phyloP scores from a whole-genome alignment of 805 yeast species.

The Ogataea nonfermentans region DNA sequence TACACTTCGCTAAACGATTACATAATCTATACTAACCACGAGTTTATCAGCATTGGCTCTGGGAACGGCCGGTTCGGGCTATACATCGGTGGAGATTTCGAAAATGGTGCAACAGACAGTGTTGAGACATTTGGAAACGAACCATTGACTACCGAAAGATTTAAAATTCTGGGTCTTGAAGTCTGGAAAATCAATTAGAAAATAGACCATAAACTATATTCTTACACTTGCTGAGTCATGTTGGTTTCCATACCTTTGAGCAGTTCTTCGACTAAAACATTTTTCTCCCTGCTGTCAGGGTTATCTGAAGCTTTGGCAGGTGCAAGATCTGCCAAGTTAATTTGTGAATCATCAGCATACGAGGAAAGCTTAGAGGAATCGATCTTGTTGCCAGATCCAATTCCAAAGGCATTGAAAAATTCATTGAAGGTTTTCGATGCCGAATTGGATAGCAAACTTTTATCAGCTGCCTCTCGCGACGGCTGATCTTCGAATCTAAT shows the following conservation, averaged over 20 bases:
- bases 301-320: slow-evolving; percentile 1
- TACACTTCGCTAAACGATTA: slow-evolving; percentile 88
- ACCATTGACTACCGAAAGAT: slow-evolving; percentile 57
- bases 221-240: slow-evolving; percentile 3
- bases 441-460: slow-evolving; percentile 5
- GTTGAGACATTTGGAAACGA: slow-evolving; percentile 92
- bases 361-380: slow-evolving; percentile 18
- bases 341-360: slow-evolving; percentile 20
- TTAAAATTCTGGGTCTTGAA: slow-evolving; percentile 74
- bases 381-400: slow-evolving; percentile 15
- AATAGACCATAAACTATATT: slow-evolving; percentile 1
- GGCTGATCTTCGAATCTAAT: slow-evolving; percentile 7
- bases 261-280: slow-evolving; percentile 12
- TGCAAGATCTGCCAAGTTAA: slow-evolving; percentile 16
- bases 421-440: slow-evolving; percentile 16
- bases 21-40: slow-evolving; percentile 74
- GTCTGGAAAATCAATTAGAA: slow-evolving; percentile 63
- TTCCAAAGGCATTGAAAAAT: slow-evolving; percentile 20
- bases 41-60: slow-evolving; percentile 82
- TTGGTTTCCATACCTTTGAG: slow-evolving; percentile 10
- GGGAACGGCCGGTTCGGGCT: slow-evolving; percentile 92
- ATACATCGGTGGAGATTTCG: slow-evolving; percentile 75
- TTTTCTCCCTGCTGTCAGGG: slow-evolving; percentile 1
- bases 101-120: slow-evolving; percentile 72
- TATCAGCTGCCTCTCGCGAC: slow-evolving; percentile 2